Evolutionary conservation across 345 rosid genomes (phyloP).

Genomic region (Eucalyptus erythrocorys): DNA sequence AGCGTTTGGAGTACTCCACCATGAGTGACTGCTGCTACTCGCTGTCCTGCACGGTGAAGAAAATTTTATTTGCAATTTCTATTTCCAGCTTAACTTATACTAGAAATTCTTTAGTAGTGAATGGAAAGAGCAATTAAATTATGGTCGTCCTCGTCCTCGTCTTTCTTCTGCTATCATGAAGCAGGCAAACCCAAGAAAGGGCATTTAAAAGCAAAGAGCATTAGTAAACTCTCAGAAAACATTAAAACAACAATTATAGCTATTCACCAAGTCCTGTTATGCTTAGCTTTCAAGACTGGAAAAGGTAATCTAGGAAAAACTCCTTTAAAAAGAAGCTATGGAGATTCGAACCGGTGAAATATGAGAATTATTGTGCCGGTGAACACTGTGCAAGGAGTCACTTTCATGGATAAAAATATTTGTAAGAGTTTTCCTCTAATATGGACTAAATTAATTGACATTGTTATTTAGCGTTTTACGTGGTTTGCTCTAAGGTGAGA

Average conservation of each 20-base stretch:
- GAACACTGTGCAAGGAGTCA: not conserved
- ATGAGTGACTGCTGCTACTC: constrained; percentile 55
- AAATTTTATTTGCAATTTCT: not conserved
- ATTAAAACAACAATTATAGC: not conserved
- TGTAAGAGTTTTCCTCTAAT: no score
- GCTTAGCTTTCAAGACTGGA: not conserved
- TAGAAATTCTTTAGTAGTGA: not conserved
- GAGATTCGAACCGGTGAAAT: not conserved
- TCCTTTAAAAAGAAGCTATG: not conserved
- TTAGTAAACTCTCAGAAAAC: not conserved
- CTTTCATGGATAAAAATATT: not conserved
- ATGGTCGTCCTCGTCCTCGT: not conserved
- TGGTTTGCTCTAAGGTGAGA: no score
- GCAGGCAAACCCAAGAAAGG: not conserved
- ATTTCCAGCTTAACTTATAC: not conserved
- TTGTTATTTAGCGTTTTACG: no score
- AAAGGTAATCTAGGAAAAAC: not conserved
- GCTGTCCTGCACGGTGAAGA: constrained; percentile 28
- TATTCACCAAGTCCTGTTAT: not conserved
- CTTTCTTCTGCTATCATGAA: not conserved
- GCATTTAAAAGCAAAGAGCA: not conserved
- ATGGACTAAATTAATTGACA: no score
- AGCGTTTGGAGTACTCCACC: constrained; percentile 71
- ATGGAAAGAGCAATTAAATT: not conserved
- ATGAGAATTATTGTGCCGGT: not conserved